Conservation (phyloP, 2,329 filamentous ascomycete species). For the Trichoderma harzianum region DNA sequence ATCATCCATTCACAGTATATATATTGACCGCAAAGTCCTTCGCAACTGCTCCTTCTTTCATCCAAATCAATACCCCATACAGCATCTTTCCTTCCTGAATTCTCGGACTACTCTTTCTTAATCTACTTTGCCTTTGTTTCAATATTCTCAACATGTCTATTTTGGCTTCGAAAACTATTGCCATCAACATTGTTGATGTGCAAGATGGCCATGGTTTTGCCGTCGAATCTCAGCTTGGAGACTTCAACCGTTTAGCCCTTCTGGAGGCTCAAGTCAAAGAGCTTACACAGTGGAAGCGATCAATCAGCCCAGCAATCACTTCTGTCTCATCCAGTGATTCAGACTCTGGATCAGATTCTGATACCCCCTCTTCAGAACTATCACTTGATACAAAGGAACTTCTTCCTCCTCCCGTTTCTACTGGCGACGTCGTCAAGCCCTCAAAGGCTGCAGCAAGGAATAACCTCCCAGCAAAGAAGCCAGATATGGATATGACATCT, state of each 20-base stretch:
- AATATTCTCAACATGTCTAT: background rate
- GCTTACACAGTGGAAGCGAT: background rate
- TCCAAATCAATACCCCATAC: background rate
- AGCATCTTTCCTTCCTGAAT: background rate
- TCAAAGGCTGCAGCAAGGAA: background rate
- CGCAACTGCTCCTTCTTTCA: background rate
- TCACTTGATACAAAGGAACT: background rate
- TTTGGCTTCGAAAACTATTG: background rate
- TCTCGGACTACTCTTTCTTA: background rate
- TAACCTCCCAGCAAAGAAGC: background rate
- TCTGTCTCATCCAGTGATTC: background rate
- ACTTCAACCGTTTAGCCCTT: background rate
- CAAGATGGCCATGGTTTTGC: background rate
- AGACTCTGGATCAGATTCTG: background rate
- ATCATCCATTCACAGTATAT: background rate
- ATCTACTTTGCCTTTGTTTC: background rate
- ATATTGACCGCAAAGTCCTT: background rate
- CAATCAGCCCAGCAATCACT: background rate
- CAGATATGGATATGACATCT: background rate
- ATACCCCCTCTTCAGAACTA: background rate
- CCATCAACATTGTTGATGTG: slow-evolving; percentile 4
- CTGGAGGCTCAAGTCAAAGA: background rate
- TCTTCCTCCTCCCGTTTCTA: background rate
- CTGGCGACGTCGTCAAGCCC: background rate
- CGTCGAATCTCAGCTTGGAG: background rate